Percentiles rank a stretch among this genome's conserved stretches.
phyloP scores from a whole-genome alignment of 345 rosid species.

The Dovyalis caffra region DNA sequence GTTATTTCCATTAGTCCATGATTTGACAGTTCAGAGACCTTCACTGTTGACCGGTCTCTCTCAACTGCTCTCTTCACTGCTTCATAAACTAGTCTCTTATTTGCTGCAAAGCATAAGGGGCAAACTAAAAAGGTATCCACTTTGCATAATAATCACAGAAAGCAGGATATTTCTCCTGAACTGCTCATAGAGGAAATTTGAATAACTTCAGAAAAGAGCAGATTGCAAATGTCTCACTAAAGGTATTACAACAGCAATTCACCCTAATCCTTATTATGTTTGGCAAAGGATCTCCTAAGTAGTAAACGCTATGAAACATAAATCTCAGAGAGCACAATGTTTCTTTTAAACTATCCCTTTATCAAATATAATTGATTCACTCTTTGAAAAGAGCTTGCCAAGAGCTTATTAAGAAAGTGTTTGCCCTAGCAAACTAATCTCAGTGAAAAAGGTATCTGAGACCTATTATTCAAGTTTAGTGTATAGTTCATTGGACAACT shows the following conservation, averaged over 20 bases:
- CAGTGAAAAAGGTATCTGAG: background rate
- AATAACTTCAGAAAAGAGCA: background rate
- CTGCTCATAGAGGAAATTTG: background rate
- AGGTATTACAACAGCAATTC: background rate
- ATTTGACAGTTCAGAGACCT: conserved; percentile 88
- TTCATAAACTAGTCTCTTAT: conserved; percentile 86
- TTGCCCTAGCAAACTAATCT: background rate
- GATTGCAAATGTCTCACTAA: background rate
- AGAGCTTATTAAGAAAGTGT: background rate
- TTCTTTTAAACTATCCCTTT: background rate
- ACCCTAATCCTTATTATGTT: background rate
- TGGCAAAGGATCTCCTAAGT: background rate
- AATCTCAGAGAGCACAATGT: background rate
- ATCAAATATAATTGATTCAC: background rate
- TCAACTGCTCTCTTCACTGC: conserved; percentile 90
- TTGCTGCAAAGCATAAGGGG: conserved; percentile 53
- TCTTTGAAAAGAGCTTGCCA: background rate
- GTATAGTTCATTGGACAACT: background rate
- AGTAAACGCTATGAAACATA: background rate
- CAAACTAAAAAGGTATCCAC: conserved; percentile 1
- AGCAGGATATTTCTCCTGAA: background rate
- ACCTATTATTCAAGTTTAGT: background rate
- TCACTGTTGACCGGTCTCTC: conserved; percentile 86
- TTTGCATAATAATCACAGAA: background rate
- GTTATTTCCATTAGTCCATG: conserved; percentile 98